phyloP scores from a whole-genome alignment of 805 yeast genomes.

The Kluyveromyces dobzhanskii region DNA sequence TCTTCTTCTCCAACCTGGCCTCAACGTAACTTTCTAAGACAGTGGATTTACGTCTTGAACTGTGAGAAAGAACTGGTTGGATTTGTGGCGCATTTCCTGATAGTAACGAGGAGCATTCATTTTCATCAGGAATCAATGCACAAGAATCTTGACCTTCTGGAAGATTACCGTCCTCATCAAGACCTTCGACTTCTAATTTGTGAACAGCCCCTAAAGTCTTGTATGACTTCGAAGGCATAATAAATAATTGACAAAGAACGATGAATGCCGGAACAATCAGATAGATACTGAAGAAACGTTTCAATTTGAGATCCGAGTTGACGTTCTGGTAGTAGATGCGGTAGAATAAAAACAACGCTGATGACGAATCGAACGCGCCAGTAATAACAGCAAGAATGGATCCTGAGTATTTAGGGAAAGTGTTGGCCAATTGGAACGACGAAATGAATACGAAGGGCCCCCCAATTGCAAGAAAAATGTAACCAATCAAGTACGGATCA shows the following conservation, averaged over 20 bases:
- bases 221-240: conserved; percentile 77
- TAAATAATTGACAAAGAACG: conserved; percentile 56
- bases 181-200: conserved; percentile 62
- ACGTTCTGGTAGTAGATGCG: conserved; percentile 49
- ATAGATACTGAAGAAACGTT: conserved; percentile 57
- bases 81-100: conserved; percentile 8
- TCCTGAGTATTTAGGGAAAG: conserved; percentile 78
- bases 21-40: conserved; percentile 62
- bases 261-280: conserved; percentile 74
- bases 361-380: conserved; percentile 90
- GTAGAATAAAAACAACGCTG: conserved; percentile 77
- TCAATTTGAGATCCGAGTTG: conserved; percentile 29
- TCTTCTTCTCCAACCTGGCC: conserved; percentile 37
- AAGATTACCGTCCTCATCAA: conserved; percentile 59
- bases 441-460: conserved; percentile 93
- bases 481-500: conserved; percentile 72
- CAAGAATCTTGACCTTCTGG: conserved; percentile 31
- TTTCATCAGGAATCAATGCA: conserved; percentile 39
- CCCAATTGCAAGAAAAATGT: conserved; percentile 69
- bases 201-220: conserved; percentile 62
- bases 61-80: conserved; percentile 5
- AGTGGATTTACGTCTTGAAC: conserved; percentile 40
- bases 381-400: conserved; percentile 72
- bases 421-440: conserved; percentile 81
- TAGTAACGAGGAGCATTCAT: conserved; percentile 29